phyloP scores from a whole-genome alignment of 495 filamentous ascomycete genomes.

The Venustampulla echinocandica region DNA sequence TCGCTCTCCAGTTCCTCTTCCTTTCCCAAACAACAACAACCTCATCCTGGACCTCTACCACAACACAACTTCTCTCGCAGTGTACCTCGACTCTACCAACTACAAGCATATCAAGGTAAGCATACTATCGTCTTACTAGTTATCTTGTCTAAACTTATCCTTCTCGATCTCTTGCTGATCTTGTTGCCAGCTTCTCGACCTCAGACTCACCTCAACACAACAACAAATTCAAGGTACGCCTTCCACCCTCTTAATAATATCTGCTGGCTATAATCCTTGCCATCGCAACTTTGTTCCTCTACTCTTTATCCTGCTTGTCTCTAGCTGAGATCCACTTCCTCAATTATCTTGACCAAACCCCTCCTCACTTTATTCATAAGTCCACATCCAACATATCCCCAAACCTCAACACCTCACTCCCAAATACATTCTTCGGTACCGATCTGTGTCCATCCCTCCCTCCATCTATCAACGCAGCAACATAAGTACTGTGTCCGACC shows the following conservation, averaged over 20 bases:
- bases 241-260: too few species aligned
- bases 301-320: background rate
- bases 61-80: too few species aligned
- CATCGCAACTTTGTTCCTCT: background rate
- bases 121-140: too few species aligned
- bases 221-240: too few species aligned
- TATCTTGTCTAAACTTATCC: too few species aligned
- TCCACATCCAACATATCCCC: constrained; percentile 20
- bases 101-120: background rate
- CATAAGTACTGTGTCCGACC: too few species aligned
- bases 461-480: too few species aligned
- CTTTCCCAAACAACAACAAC: constrained; percentile 9
- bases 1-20: too few species aligned
- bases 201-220: too few species aligned
- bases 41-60: constrained; percentile 1
- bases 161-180: background rate
- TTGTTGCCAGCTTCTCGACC: background rate
- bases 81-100: background rate
- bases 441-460: too few species aligned
- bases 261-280: too few species aligned
- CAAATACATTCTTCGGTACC: too few species aligned
- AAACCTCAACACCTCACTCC: background rate
- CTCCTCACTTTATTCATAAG: constrained; percentile 18
- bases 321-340: background rate
- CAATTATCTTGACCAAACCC: constrained; percentile 22